Evolutionary conservation across 768 basidiomycete genomes (phyloP).

Genomic region (Trametes gibbosa): DNA sequence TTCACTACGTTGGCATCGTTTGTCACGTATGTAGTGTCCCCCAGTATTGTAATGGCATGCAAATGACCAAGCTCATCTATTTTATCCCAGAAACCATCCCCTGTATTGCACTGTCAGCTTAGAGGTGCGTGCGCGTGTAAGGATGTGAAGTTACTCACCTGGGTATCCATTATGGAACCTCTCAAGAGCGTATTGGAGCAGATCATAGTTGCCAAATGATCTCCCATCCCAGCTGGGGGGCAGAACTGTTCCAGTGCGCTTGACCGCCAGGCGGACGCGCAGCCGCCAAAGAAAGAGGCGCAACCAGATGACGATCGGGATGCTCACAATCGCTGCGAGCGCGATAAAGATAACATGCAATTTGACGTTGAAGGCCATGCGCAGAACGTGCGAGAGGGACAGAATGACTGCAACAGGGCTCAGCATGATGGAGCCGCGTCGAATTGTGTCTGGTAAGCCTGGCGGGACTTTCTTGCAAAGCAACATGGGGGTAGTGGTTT

Average conservation of each 20-base stretch:
- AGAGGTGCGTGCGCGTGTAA: neutral
- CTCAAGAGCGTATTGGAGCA: neutral
- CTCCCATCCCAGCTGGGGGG: neutral
- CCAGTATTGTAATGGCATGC: conserved; percentile 16
- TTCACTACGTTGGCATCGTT: conserved; percentile 31
- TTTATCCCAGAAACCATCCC: conserved; percentile 24
- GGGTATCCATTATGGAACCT: conserved; percentile 3
- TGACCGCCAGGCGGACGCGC: neutral
- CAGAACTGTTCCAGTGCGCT: neutral
- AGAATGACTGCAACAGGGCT: neutral
- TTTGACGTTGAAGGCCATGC: neutral
- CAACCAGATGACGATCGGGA: neutral
- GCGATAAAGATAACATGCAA: neutral
- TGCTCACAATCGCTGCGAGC: neutral
- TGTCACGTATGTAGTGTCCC: conserved; percentile 21
- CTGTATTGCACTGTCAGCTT: conserved; percentile 14
- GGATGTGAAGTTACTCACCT: neutral
- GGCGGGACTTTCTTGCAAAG: neutral
- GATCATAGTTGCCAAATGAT: neutral
- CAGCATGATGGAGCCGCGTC: neutral
- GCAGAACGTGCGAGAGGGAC: neutral
- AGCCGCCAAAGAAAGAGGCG: neutral
- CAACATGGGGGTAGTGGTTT: neutral
- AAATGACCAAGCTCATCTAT: conserved; percentile 25
- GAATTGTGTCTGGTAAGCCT: neutral